phyloP scores from a whole-genome alignment of 345 rosid genomes.

The Crucihimalaya himalaica region DNA sequence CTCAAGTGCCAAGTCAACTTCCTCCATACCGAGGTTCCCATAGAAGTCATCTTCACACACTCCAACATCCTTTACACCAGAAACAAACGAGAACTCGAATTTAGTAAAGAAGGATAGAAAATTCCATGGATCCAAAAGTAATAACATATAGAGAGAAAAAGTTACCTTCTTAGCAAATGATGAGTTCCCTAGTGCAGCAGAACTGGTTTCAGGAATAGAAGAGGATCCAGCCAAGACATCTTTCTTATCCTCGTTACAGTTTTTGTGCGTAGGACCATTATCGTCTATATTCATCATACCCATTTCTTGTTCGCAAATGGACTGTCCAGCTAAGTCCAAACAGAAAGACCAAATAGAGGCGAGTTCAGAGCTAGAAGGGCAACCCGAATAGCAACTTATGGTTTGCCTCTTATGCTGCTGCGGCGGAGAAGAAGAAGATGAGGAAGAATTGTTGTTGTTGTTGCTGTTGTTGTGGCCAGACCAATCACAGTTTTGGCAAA shows the following conservation, averaged over 20 bases:
- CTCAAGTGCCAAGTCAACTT: conserved; percentile 80
- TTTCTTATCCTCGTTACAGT: conserved; percentile 46
- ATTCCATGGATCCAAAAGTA: not conserved
- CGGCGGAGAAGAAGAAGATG: conserved; percentile 35
- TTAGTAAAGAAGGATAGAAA: not conserved
- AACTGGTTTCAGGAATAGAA: conserved; percentile 41
- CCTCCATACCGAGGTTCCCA: conserved; percentile 83
- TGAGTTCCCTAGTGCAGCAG: conserved; percentile 43
- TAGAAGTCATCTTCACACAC: conserved; percentile 56
- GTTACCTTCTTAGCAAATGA: conserved; percentile 69
- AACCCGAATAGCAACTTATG: conserved; percentile 79
- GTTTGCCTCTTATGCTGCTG: conserved; percentile 74
- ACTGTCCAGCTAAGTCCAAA: conserved; percentile 50
- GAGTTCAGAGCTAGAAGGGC: conserved; percentile 87
- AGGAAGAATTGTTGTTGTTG: conserved; percentile 39
- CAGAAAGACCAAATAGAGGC: conserved; percentile 90
- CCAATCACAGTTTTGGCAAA: conserved; percentile 99
- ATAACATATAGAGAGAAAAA: not conserved
- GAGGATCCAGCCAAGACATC: conserved; percentile 25
- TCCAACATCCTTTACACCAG: conserved; percentile 35
- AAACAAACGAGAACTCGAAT: conserved; percentile 15
- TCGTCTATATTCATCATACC: conserved; percentile 87
- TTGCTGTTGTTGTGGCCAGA: conserved; percentile 59
- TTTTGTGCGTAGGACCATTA: conserved; percentile 44
- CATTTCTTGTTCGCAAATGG: conserved; percentile 74